Evolutionary conservation across 2,329 filamentous ascomycete species (phyloP).

Genomic region (Curvularia hawaiiensis): DNA sequence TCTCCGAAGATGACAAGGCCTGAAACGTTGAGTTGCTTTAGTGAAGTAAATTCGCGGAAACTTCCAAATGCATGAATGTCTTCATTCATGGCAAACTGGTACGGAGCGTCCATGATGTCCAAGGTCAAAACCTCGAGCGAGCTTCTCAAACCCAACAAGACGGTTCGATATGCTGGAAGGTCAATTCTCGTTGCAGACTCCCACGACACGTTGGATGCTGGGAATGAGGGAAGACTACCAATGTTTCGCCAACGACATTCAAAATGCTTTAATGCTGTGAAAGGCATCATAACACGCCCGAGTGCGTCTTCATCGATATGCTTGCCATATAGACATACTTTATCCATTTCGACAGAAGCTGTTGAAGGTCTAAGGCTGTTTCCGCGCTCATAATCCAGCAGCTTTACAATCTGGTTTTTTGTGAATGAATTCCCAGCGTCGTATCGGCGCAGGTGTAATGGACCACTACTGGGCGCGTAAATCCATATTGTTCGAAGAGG

Average conservation of each 20-base stretch:
- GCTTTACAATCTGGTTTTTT: neutral
- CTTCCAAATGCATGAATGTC: neutral
- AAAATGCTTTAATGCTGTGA: neutral
- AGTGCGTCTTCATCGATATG: neutral
- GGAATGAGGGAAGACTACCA: neutral
- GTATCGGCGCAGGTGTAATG: neutral
- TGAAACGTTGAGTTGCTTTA: constrained; percentile 1
- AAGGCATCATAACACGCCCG: neutral
- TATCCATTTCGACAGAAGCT: neutral
- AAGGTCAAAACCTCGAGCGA: neutral
- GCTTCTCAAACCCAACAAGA: neutral
- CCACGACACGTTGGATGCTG: too few species aligned
- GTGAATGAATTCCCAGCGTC: neutral
- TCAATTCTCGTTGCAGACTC: neutral
- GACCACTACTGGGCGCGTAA: neutral
- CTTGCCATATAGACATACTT: neutral
- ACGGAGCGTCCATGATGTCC: neutral
- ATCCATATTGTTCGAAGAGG: neutral
- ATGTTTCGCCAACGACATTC: neutral
- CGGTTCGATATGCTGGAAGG: neutral
- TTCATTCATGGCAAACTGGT: neutral
- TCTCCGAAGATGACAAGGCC: neutral
- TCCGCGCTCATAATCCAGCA: neutral
- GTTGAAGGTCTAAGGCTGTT: neutral
- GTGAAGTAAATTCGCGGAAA: neutral